Evolutionary conservation across 768 basidiomycete species (phyloP), one percentile per base, ranked within the genome.

Genomic region (Boletus huronensis): DNA sequence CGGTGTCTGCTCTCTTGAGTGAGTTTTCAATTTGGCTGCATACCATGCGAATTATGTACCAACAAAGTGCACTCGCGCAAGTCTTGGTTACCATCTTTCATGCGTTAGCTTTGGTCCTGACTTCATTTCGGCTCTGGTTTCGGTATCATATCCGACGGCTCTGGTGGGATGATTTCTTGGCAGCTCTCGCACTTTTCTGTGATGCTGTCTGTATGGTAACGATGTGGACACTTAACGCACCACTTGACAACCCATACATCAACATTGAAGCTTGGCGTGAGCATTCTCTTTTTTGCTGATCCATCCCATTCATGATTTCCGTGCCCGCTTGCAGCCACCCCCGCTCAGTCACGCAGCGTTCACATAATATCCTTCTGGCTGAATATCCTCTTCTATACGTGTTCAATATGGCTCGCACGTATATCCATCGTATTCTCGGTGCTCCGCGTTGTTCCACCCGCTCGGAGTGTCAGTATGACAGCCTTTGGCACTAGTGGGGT

Each of bases 131-230:
- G 42, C 61, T 71, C 19, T 69, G 56, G 55, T 65, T 68, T 46
- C 61, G 65, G 42, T 50, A 60, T 42, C 39, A 55, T 25, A 58
- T 60, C 23, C 53, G 55, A 45, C 59, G 60, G 11, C 52, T 67
- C n/a, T 64, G 68, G 70, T 71, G 58, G 63, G 68, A 70, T 35
- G 70, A 70, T 38, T 48, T 69, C 16, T 67, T 57, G 57, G 70
- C 65, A 6, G 48, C 57, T 26, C 39, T 64, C 17, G 45, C 63
- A 16, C 55, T 64, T 14, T 1, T 55, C 25, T 54, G 55, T 28
- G 53, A 61, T 34, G 25, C 41, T 0, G 28, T 52, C 40, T 58
- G 59, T 40, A 32, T 60, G 50, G 55, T 59, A 36, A 7, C 11
- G 3, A 35, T 26, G 26, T 68, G 67, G 67, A 42, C 29, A 1